Percentiles rank a stretch among this genome's conserved stretches.
phyloP scores from a whole-genome alignment of 208 protist species.

The Acanthamoeba rhysodes region DNA sequence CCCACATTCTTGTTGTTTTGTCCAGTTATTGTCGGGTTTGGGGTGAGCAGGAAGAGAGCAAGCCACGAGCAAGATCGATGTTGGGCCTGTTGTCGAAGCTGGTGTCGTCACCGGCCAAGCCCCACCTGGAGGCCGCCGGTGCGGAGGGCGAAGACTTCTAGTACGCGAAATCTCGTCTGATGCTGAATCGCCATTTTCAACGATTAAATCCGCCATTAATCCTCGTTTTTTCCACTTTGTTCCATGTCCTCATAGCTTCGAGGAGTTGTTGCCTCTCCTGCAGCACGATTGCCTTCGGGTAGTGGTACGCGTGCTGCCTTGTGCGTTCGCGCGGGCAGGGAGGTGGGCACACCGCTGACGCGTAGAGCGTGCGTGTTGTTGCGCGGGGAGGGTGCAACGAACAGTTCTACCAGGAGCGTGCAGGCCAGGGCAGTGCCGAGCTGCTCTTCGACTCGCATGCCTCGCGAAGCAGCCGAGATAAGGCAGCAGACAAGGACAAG shows the following conservation, averaged over 20 bases:
- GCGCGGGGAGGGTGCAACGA: too few relatives aligned
- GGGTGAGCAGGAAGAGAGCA: too few relatives aligned
- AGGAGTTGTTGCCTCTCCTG: background rate
- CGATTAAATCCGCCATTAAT: background rate
- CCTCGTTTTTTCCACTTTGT: background rate
- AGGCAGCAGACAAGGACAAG: background rate
- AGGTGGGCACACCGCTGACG: too few relatives aligned
- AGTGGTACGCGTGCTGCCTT: background rate
- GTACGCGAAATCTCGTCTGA: background rate
- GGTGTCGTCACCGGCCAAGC: background rate
- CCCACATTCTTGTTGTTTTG: too few relatives aligned
- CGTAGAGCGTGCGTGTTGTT: too few relatives aligned
- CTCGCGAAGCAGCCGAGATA: background rate
- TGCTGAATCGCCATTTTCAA: background rate
- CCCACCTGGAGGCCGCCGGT: background rate
- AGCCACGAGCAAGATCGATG: constrained; percentile 12
- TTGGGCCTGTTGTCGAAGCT: constrained; percentile 40
- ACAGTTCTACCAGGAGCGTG: constrained; percentile 47
- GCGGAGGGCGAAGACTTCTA: constrained; percentile 11
- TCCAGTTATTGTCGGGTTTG: too few relatives aligned
- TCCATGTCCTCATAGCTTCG: background rate
- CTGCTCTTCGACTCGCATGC: constrained; percentile 41
- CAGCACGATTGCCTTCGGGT: background rate
- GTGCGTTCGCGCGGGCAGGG: too few relatives aligned
- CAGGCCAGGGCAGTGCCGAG: constrained; percentile 20